Conservation (phyloP, 1,284 basidiomycete species). For the Naganishia sp. region DNA sequence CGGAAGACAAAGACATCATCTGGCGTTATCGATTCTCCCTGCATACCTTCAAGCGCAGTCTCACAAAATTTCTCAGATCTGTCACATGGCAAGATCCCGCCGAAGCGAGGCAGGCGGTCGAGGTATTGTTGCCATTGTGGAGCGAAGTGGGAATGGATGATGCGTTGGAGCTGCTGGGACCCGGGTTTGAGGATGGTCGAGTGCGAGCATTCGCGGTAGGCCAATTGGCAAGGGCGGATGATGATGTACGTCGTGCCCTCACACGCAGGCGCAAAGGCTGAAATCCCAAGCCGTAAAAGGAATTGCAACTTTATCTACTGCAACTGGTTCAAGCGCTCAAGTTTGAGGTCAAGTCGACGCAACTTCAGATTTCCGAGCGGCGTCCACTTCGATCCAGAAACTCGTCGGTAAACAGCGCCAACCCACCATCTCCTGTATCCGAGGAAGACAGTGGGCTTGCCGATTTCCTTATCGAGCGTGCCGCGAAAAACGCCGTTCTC, state of each 20-base stretch:
- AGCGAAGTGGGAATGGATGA: constrained; percentile 96
- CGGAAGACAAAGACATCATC: constrained; percentile 91
- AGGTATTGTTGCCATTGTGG: constrained; percentile 94
- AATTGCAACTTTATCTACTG: constrained; percentile 86
- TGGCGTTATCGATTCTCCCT: constrained; percentile 99
- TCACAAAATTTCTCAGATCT: constrained; percentile 97
- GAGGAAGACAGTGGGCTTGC: constrained; percentile 82
- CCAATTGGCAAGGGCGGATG: constrained; percentile 85
- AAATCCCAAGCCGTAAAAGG: constrained; percentile 58
- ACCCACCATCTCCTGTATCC: constrained; percentile 61
- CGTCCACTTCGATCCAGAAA: constrained; percentile 50
- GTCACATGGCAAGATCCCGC: constrained; percentile 96
- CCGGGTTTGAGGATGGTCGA: constrained; percentile 82
- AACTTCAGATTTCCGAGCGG: constrained; percentile 1
- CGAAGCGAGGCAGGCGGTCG: constrained; percentile 96
- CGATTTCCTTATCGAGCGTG: constrained; percentile 85
- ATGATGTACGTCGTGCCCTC: constrained; percentile 68
- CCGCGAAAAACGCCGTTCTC: constrained; percentile 76
- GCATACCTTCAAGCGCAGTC: constrained; percentile 76
- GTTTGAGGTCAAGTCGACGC: constrained; percentile 62
- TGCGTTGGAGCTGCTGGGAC: constrained; percentile 90
- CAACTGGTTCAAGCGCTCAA: constrained; percentile 98
- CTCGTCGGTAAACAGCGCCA: constrained; percentile 57
- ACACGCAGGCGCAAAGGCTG: not conserved
- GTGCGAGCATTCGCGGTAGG: constrained; percentile 93